phyloP scores from a whole-genome alignment of 2,329 filamentous ascomycete species.

The Fusarium solani-melongenae region DNA sequence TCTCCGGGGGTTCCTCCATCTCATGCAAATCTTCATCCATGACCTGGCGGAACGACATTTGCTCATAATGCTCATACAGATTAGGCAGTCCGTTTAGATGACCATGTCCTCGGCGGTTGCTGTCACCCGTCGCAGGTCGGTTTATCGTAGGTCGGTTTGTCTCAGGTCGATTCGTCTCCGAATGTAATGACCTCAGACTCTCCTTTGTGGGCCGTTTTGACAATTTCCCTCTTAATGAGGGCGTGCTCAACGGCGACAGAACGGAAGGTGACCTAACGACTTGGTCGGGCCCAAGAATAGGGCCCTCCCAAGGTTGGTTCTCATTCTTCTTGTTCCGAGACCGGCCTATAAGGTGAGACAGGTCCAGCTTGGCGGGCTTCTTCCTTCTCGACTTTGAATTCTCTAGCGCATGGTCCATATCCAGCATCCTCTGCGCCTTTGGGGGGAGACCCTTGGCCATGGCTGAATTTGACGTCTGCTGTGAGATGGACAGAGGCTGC shows the following conservation, averaged over 20 bases:
- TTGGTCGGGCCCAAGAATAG: slow-evolving; percentile 51
- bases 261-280: slow-evolving; percentile 56
- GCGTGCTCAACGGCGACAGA: slow-evolving; percentile 51
- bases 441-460: slow-evolving; percentile 66
- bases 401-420: slow-evolving; percentile 52
- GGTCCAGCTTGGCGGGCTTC: slow-evolving; percentile 62
- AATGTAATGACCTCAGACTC: slow-evolving; percentile 42
- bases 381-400: slow-evolving; percentile 46
- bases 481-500: slow-evolving; percentile 66
- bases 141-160: background rate
- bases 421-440: slow-evolving; percentile 59
- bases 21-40: slow-evolving; percentile 41
- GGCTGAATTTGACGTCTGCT: slow-evolving; percentile 68
- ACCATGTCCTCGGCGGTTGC: slow-evolving; percentile 34
- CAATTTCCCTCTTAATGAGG: slow-evolving; percentile 43
- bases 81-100: slow-evolving; percentile 57
- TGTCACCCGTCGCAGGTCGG: slow-evolving; percentile 42
- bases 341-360: slow-evolving; percentile 56
- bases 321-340: slow-evolving; percentile 45
- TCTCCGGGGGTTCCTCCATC: slow-evolving; percentile 27
- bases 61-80: slow-evolving; percentile 69
- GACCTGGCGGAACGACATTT: slow-evolving; percentile 62
- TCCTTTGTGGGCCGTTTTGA: slow-evolving; percentile 52
- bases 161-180: slow-evolving; percentile 35
- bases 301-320: slow-evolving; percentile 47